phyloP scores from a whole-genome alignment of 371 early-diverging fungal genomes.

The Vairimorpha ceranae region DNA sequence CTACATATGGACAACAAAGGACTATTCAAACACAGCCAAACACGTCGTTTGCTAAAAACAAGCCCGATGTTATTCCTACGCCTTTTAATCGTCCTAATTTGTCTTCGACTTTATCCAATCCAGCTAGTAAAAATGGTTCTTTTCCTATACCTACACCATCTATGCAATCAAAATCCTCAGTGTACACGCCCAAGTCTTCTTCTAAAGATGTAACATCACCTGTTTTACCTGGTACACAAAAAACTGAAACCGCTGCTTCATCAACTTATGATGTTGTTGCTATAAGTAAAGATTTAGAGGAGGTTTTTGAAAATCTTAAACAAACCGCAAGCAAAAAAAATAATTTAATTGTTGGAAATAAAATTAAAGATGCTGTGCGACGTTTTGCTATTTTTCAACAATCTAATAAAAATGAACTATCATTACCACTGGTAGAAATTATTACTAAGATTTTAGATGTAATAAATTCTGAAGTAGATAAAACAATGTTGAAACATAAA shows the following conservation, averaged over 20 bases:
- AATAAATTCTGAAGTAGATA: background rate
- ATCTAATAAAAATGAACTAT: conserved; percentile 1
- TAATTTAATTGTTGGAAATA: conserved; percentile 29
- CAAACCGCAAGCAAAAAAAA: conserved; percentile 18
- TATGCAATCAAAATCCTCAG: background rate
- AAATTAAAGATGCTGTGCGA: conserved; percentile 26
- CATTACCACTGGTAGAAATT: background rate
- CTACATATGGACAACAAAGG: background rate
- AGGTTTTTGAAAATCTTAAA: background rate
- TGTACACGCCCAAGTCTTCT: background rate
- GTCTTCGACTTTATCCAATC: too few species aligned
- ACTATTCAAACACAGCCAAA: background rate
- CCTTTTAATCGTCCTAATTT: background rate
- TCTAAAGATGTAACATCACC: background rate
- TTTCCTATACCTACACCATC: background rate
- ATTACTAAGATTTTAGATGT: conserved; percentile 9
- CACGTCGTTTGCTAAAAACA: background rate
- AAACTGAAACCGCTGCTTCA: background rate
- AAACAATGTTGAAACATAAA: conserved; percentile 1
- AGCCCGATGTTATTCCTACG: too few species aligned
- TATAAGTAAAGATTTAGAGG: conserved; percentile 7
- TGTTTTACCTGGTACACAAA: background rate
- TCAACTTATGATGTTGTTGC: background rate
- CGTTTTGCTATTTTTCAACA: conserved; percentile 11
- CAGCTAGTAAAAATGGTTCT: too few species aligned